These are phyloP conservation scores for Exophiala phaeomuriformis DNA, from an alignment of 2,329 filamentous ascomycete species.

Conservation along the genomic window DNA sequence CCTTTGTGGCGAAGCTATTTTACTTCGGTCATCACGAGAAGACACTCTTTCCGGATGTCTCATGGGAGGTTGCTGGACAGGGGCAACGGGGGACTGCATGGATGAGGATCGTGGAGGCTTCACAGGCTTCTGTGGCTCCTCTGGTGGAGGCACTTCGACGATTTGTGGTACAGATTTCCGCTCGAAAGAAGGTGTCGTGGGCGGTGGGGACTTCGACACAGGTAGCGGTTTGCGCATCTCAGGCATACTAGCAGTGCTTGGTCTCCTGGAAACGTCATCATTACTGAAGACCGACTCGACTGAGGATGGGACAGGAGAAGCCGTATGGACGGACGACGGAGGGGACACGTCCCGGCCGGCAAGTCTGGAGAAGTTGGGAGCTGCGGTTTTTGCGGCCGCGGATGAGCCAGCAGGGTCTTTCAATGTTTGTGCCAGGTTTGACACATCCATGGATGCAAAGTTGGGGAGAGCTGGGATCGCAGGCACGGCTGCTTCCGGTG, in stretches of 20 bases:
- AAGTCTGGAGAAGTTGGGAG: conserved; percentile 26
- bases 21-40: conserved; percentile 37
- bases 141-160: conserved; percentile 31
- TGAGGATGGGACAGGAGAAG: conserved; percentile 20
- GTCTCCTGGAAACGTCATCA: conserved; percentile 29
- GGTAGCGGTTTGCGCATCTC: conserved; percentile 47
- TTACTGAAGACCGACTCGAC: conserved; percentile 30
- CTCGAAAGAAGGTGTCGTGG: conserved; percentile 47
- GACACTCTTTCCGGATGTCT: conserved; percentile 47
- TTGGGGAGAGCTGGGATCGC: conserved; percentile 29
- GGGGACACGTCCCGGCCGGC: conserved; percentile 14
- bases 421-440: conserved; percentile 44
- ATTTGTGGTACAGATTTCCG: conserved; percentile 48
- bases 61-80: conserved; percentile 27
- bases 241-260: conserved; percentile 34
- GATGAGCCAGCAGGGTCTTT: conserved; percentile 26
- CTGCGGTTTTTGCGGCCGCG: conserved; percentile 22
- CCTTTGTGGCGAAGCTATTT: conserved; percentile 38
- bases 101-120: conserved; percentile 17
- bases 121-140: conserved; percentile 14
- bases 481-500: conserved; percentile 25
- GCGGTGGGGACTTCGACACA: conserved; percentile 49
- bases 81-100: conserved; percentile 28
- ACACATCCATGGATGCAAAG: conserved; percentile 34
- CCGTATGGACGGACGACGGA: conserved; percentile 1